phyloP scores from a whole-genome alignment of 2,329 filamentous ascomycete species.

The Alternaria consortialis region DNA sequence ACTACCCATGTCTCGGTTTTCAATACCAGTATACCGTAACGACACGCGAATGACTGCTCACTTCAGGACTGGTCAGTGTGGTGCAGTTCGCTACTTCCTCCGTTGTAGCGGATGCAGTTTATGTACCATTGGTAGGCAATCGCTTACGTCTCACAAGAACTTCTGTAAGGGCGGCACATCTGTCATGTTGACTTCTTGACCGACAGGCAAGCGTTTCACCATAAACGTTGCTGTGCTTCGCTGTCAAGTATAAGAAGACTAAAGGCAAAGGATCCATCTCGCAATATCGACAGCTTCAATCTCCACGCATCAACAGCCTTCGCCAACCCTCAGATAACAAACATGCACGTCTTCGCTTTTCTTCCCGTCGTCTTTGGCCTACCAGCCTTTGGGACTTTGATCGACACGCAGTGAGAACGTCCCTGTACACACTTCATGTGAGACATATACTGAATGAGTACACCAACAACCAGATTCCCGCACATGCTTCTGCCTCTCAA shows the following conservation, averaged over 20 bases:
- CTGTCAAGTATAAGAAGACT: background rate
- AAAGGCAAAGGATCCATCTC: background rate
- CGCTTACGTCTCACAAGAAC: background rate
- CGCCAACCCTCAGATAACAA: conserved; percentile 3
- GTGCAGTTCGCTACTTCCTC: background rate
- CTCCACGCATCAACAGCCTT: background rate
- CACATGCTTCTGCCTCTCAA: conserved; percentile 48
- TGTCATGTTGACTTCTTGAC: background rate
- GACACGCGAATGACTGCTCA: conserved; percentile 22
- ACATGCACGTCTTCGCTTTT: conserved; percentile 36
- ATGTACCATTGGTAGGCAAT: background rate
- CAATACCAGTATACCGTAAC: background rate
- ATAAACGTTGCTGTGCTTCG: background rate
- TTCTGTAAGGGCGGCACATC: background rate
- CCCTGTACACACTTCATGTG: no score
- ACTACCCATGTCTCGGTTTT: no score
- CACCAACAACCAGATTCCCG: conserved; percentile 26
- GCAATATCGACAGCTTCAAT: background rate
- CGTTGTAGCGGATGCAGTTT: background rate
- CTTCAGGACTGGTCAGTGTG: background rate
- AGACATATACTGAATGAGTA: no score
- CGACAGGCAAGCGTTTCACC: background rate
- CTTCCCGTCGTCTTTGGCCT: conserved; percentile 29
- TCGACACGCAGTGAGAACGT: conserved; percentile 18
- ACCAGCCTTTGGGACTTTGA: conserved; percentile 19